Percentiles rank a stretch among this genome's conserved stretches.
These are phyloP conservation scores for Chaetomiaceae sp. DNA, from an alignment of 2,329 filamentous ascomycete genomes.

Conservation along the genomic window DNA sequence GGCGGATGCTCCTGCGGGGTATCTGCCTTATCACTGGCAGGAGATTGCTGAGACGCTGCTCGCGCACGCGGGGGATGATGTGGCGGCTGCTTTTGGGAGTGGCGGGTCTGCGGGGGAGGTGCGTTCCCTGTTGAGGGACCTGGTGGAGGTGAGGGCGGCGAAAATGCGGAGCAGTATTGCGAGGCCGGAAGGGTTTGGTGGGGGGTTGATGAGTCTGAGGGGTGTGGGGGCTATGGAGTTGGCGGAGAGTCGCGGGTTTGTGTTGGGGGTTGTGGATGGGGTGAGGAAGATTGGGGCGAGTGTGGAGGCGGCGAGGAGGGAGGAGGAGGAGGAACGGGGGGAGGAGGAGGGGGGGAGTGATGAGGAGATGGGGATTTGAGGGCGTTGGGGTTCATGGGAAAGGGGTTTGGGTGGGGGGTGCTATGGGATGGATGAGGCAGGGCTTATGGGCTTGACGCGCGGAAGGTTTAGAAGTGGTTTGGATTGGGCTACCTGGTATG, in stretches of 20 bases:
- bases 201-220: conserved; percentile 62
- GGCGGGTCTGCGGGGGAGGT: conserved; percentile 60
- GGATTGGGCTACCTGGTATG: too few relatives aligned
- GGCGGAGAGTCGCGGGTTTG: conserved; percentile 77
- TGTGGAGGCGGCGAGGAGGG: conserved; percentile 69
- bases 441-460: too few relatives aligned
- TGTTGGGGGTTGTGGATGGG: conserved; percentile 81
- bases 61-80: conserved; percentile 78
- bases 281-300: conserved; percentile 79
- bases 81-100: conserved; percentile 38
- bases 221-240: conserved; percentile 94
- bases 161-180: conserved; percentile 77
- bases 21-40: conserved; percentile 91
- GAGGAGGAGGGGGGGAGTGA: conserved; percentile 53
- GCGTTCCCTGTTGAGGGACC: conserved; percentile 69
- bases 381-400: too few relatives aligned
- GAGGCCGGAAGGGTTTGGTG: conserved; percentile 64
- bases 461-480: too few relatives aligned
- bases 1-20: conserved; percentile 60
- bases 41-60: conserved; percentile 86
- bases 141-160: conserved; percentile 82
- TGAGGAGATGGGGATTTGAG: conserved; percentile 46
- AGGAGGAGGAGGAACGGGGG: conserved; percentile 66
- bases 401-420: not conserved
- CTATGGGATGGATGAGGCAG: too few relatives aligned